A percentile compares a stretch with the other conserved stretches of the same genome.
Conservation (phyloP, 1,284 basidiomycete species). For the Papiliotrema nemorosa region DNA sequence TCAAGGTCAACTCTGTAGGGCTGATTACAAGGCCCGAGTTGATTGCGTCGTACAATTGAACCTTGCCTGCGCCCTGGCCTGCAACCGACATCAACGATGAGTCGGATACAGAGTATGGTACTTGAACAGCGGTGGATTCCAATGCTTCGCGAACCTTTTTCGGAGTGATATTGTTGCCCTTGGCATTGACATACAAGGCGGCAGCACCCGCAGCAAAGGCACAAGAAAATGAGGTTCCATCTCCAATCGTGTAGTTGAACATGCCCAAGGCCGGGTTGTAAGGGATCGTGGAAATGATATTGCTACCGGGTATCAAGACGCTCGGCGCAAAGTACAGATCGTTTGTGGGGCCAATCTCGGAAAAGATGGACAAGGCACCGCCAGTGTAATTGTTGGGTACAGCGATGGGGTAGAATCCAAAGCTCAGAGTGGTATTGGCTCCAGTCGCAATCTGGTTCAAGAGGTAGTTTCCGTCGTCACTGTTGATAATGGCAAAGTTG, state of each 20-base stretch:
- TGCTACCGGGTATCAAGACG: constrained; percentile 60
- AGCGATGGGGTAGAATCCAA: constrained; percentile 53
- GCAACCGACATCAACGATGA: constrained; percentile 60
- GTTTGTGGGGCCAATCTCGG: constrained; percentile 59
- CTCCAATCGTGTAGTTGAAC: constrained; percentile 28
- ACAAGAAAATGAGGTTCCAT: constrained; percentile 59
- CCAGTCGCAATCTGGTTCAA: constrained; percentile 51
- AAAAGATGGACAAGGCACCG: constrained; percentile 60
- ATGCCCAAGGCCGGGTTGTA: constrained; percentile 14
- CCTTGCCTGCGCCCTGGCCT: constrained; percentile 64
- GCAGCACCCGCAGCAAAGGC: constrained; percentile 61
- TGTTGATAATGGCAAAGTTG: constrained; percentile 32
- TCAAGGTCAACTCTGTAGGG: constrained; percentile 62
- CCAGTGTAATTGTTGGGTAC: constrained; percentile 52
- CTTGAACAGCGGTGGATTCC: constrained; percentile 58
- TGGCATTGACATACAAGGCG: constrained; percentile 61
- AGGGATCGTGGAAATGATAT: constrained; percentile 37
- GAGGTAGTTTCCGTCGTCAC: constrained; percentile 47
- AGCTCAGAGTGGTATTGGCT: constrained; percentile 51
- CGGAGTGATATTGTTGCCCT: constrained; percentile 52
- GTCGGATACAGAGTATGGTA: constrained; percentile 55
- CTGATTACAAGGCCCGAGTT: constrained; percentile 57
- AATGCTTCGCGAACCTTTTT: constrained; percentile 55
- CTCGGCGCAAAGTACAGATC: constrained; percentile 60
- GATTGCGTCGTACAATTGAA: constrained; percentile 63